Percentiles rank a stretch among this genome's conserved stretches.
These are phyloP conservation scores for Xylariaceae sp. DNA, from an alignment of 2,329 filamentous ascomycete species.

Conservation along the genomic window DNA sequence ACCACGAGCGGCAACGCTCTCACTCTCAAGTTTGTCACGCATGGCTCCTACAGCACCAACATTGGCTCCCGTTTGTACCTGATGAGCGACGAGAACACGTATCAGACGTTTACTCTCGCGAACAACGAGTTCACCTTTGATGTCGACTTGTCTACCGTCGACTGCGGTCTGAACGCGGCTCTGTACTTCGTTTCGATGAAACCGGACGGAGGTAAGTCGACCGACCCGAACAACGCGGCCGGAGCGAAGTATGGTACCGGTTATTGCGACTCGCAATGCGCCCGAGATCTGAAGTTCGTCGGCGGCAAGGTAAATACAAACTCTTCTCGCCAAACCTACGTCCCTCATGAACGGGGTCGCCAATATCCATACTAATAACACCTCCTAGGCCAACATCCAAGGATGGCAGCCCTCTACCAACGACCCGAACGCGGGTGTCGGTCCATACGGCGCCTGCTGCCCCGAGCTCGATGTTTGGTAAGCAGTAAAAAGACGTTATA, in stretches of 20 bases:
- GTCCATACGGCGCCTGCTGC: constrained; percentile 52
- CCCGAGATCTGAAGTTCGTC: constrained; percentile 50
- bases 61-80: constrained; percentile 53
- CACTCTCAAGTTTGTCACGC: constrained; percentile 50
- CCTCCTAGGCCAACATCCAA: constrained; percentile 40
- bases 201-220: constrained; percentile 48
- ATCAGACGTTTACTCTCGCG: constrained; percentile 55
- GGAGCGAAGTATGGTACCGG: constrained; percentile 50
- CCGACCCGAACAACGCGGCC: constrained; percentile 45
- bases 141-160: constrained; percentile 57
- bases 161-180: constrained; percentile 61
- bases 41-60: constrained; percentile 41
- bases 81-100: constrained; percentile 51
- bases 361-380: constrained; percentile 5
- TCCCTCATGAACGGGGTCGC: background rate
- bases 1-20: constrained; percentile 45
- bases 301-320: constrained; percentile 37
- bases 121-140: constrained; percentile 62
- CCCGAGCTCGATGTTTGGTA: constrained; percentile 58
- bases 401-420: constrained; percentile 47
- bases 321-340: background rate
- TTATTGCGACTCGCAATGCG: constrained; percentile 51
- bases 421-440: constrained; percentile 49
- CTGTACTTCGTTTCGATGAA: constrained; percentile 57
- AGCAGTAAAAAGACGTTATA: background rate